Base-by-base conservation (phyloP, 2,329 filamentous ascomycete species). In the Aureobasidium pullulans region DNA sequence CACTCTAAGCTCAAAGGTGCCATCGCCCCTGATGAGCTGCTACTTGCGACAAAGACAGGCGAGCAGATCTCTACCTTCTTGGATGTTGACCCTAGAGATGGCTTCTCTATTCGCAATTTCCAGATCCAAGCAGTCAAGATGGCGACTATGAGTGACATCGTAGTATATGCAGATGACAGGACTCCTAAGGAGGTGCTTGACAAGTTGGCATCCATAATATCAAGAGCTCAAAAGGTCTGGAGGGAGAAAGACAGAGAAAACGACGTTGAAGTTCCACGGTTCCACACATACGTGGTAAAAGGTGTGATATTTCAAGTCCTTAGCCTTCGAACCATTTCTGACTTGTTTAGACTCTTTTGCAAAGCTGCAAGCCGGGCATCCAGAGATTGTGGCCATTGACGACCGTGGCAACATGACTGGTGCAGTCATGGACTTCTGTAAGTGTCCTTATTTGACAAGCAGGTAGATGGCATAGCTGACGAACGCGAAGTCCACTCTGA, bases 41-140 rank as follows among this genome's bases (percentile, higher is more conserved):
- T 97, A 60, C 80, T 84, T 39, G 66, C 77, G 0, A 66, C 65
- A 44, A 62, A 72, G 2, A 69, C 68, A n/a, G 69, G 73, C n/a
- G 73, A 77, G 11, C 73, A 74, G 28, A 67, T 75, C 15, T 74
- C 81, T 46, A 80, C 85, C 23, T 96, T 99, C 69, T 76, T 91
- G 62, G 89, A 96, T 44, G 82, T 87, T 42, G 94, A 99, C 69
- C 94, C 94, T 1, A 82, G 78, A 59, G 89, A 96, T 64, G 94
- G 94, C 8, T 97, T 97, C 70, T 96, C 90, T 4, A 92, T 97
- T 44, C 85, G 94, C 47, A 97, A 97, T 72, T 99, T 99, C 70
- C 93, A 97, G 67, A 97, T 97, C 40, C 94, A 99, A 72, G 83
- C 89, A 0, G 88, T 88, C 61, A 99, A 99, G 72, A 78, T 89